phyloP scores from a whole-genome alignment of 2,329 filamentous ascomycete genomes.

The Aspergillus spinulosporus region DNA sequence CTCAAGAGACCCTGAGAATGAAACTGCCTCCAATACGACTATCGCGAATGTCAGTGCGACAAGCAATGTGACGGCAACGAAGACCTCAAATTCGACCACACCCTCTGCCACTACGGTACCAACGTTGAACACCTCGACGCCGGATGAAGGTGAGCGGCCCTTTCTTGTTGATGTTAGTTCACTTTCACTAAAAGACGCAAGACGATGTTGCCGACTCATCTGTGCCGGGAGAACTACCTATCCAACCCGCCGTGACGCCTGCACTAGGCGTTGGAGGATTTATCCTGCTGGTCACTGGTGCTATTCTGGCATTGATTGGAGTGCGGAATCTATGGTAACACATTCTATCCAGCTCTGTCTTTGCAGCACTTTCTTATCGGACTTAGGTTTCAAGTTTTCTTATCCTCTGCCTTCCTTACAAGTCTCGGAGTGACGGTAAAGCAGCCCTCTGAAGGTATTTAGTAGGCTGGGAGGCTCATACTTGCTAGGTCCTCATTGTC shows the following conservation, averaged over 20 bases:
- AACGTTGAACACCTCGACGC: constrained; percentile 25
- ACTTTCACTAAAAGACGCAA: not conserved
- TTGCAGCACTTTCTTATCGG: constrained; percentile 17
- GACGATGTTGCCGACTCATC: constrained; percentile 25
- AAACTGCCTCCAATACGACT: constrained; percentile 13
- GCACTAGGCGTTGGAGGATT: constrained; percentile 77
- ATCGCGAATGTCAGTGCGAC: constrained; percentile 10
- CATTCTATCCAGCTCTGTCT: too few relatives aligned
- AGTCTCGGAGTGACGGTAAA: constrained; percentile 68
- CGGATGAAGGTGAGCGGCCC: constrained; percentile 18
- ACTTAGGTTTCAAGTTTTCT: constrained; percentile 68
- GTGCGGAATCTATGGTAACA: constrained; percentile 71
- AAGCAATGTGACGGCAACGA: constrained; percentile 15
- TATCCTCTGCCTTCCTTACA: constrained; percentile 73
- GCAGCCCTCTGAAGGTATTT: not conserved
- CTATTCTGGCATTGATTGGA: constrained; percentile 71
- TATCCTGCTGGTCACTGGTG: constrained; percentile 72
- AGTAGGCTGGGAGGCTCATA: not conserved
- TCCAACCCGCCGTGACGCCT: constrained; percentile 74
- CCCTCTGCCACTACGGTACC: constrained; percentile 25
- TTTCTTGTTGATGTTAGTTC: not conserved
- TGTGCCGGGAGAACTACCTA: constrained; percentile 57
- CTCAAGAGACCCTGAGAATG: constrained; percentile 4
- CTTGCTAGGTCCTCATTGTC: constrained; percentile 65
- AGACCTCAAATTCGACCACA: constrained; percentile 14